Evolutionary conservation across 441 rosid species (phyloP).

Genomic region (Flueggea neowawraea): DNA sequence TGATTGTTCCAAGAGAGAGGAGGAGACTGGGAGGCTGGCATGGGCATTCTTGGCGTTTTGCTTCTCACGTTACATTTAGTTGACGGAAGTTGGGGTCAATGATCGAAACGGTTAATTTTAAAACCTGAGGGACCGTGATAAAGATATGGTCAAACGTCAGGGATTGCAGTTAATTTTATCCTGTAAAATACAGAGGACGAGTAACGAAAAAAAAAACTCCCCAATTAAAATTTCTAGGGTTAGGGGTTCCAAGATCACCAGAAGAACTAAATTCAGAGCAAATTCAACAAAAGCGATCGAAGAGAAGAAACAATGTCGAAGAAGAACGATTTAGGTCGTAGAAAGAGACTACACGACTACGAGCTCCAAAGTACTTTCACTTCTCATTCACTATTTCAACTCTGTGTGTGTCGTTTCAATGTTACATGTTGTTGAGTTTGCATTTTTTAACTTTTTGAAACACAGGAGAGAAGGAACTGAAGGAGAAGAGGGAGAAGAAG

Average conservation of each 20-base stretch:
- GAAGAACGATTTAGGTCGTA: conserved; percentile 80
- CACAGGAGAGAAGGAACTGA: conserved; percentile 74
- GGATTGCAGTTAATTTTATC: too few species aligned
- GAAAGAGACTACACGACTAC: conserved; percentile 83
- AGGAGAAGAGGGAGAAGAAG: conserved; percentile 60
- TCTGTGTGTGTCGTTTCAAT: too few species aligned
- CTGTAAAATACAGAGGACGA: neutral
- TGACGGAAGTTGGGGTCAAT: too few species aligned
- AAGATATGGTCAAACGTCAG: too few species aligned
- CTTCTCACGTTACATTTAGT: too few species aligned
- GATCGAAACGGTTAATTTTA: too few species aligned
- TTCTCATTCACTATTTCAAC: neutral
- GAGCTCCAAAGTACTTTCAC: conserved; percentile 59
- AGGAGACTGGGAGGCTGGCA: too few species aligned
- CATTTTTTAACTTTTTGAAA: conserved; percentile 10
- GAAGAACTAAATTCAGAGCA: neutral
- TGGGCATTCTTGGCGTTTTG: too few species aligned
- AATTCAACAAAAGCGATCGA: too few species aligned
- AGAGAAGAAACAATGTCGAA: conserved; percentile 56
- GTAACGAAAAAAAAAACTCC: neutral
- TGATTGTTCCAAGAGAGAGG: too few species aligned
- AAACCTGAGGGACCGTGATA: too few species aligned
- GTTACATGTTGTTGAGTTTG: neutral
- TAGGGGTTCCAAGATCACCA: conserved; percentile 24
- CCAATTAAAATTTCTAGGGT: conserved; percentile 17